Evolutionary conservation across 306 rosid species (phyloP).

Genomic region (Clitoria ternatea): DNA sequence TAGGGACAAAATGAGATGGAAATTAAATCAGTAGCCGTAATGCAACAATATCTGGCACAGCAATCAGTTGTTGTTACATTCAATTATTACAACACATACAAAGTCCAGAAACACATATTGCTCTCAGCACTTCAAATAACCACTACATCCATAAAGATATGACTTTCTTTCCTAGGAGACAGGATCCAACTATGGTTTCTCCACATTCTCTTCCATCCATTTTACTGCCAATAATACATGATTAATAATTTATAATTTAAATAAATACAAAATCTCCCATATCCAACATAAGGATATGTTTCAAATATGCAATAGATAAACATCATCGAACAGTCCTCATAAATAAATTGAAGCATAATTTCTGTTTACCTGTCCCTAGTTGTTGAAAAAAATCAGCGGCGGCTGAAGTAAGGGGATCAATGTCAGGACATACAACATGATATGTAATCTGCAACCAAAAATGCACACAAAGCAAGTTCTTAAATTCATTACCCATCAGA

Average conservation of each 20-base stretch:
- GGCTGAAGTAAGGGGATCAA: slow-evolving; percentile 91
- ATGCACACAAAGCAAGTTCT: slow-evolving; percentile 22
- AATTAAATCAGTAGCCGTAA: slow-evolving; percentile 17
- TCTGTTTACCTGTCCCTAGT: slow-evolving; percentile 83
- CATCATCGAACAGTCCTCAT: slow-evolving; percentile 16
- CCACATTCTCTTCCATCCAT: not conserved
- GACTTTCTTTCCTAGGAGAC: slow-evolving; percentile 3
- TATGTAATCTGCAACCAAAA: slow-evolving; percentile 71
- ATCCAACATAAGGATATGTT: not conserved
- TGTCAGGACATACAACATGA: slow-evolving; percentile 86
- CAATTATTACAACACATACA: not conserved
- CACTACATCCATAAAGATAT: not conserved
- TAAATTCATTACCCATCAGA: slow-evolving; percentile 1
- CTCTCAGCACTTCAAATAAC: slow-evolving; percentile 7
- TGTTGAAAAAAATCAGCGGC: slow-evolving; percentile 97
- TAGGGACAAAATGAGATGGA: slow-evolving; percentile 4
- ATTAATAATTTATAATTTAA: slow-evolving; percentile 8
- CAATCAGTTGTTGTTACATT: slow-evolving; percentile 2
- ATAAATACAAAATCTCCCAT: not conserved
- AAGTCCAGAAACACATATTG: slow-evolving; percentile 12
- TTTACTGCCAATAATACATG: not conserved
- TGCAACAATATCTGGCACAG: slow-evolving; percentile 12
- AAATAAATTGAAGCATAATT: slow-evolving; percentile 10
- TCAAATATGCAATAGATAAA: not conserved
- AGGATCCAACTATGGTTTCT: slow-evolving; percentile 11